Conservation (phyloP, 2,329 filamentous ascomycete genomes). For the Fusarium avenaceum region DNA sequence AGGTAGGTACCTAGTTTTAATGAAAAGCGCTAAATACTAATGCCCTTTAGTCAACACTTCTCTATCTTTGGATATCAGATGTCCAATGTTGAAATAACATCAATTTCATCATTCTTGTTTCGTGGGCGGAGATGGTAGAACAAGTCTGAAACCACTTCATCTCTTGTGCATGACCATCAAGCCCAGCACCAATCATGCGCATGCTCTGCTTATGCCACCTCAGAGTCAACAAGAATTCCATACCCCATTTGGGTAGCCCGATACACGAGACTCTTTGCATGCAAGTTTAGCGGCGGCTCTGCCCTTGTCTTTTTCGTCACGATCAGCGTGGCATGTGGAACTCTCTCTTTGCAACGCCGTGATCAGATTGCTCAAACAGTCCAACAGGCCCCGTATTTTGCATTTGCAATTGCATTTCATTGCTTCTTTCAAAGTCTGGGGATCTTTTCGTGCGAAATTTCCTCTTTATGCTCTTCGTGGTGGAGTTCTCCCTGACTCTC, state of each 20-base stretch:
- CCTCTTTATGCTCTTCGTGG: conserved; percentile 15
- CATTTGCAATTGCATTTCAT: conserved; percentile 7
- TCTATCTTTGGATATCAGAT: conserved; percentile 9
- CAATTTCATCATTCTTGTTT: conserved; percentile 9
- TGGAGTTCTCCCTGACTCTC: conserved; percentile 15
- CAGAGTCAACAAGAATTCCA: conserved; percentile 21
- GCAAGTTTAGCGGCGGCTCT: conserved; percentile 35
- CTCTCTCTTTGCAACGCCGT: conserved; percentile 22
- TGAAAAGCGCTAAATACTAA: no score
- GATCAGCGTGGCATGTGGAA: conserved; percentile 40
- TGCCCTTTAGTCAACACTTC: background rate
- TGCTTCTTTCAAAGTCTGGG: conserved; percentile 28
- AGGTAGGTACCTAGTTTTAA: background rate
- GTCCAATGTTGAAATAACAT: background rate
- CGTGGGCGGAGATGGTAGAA: conserved; percentile 16
- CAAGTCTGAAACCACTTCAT: conserved; percentile 33
- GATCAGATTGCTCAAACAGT: background rate
- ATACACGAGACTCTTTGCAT: conserved; percentile 4
- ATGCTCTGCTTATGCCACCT: background rate
- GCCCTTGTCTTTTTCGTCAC: conserved; percentile 38
- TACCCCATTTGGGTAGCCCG: conserved; percentile 6
- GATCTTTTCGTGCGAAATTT: background rate
- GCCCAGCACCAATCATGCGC: no score
- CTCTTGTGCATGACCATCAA: conserved; percentile 28
- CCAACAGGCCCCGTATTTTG: conserved; percentile 13